Base-by-base conservation (phyloP, 208 protist genomes). In the Leishmania major region DNA sequence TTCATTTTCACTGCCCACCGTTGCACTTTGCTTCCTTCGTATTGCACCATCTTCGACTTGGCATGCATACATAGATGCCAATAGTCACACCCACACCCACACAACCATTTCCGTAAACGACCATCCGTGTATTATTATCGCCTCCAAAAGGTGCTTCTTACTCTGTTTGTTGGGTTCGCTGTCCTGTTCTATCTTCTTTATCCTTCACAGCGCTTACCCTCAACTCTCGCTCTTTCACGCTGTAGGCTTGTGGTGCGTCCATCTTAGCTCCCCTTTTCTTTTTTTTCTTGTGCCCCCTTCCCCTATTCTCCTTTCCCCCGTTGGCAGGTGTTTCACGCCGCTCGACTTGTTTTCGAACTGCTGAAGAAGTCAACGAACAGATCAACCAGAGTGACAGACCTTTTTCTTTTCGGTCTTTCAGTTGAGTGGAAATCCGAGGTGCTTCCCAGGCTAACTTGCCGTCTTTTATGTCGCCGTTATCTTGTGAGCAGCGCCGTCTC, bases 381-480 rank as follows among this genome's bases (percentile, higher is more conserved):
- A 53, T 15, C 62, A 43, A 67, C n/a, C 31, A 74, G 70, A 37
- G 43, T 22, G 11, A 22, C 70, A 31, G 11, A 35, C 13, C 19
- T 47, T 83, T 77, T 37, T 77, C 59, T 71, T 49, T 77, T 66
- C 37, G 60, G 71, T 25, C 19, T 51, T 69, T 74, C 37, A 71
- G 71, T 25, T 37, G 19, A 13, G 40, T 47, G n/a, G 70, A 15
- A 15, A 28, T 31, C 70, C 35, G 4, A 13, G 13, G 35, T 17
- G 40, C 13, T 53, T 72, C 22, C 25, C 28, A 55, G 45, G 37
- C 43, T 2, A 28, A 59, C 0, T 10, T 43, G n/a, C 1, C 62
- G 13, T 69, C 51, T 69, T 80, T 31, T 53, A 5, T 59, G 6
- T 80, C 13, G 53, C 40, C 75, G 62, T 47, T 76, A 62, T 51